A percentile compares a stretch with the other conserved stretches of the same genome.
phyloP scores from a whole-genome alignment of 1,284 basidiomycete genomes.

The Athelia sp. region DNA sequence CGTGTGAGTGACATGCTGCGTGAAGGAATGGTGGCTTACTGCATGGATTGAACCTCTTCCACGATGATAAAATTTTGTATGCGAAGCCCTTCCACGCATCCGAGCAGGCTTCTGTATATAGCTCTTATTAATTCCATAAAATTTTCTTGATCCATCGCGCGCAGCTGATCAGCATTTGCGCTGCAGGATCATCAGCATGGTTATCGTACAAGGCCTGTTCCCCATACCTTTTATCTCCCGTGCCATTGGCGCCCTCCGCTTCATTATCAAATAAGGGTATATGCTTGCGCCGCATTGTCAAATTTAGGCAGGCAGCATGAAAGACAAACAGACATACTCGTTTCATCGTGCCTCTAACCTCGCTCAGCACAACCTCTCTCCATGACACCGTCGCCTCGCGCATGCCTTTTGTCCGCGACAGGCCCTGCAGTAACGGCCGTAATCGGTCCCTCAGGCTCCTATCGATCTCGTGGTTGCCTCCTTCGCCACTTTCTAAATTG shows the following conservation, averaged over 20 bases:
- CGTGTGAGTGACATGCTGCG: conserved; percentile 8
- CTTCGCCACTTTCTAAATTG: conserved; percentile 20
- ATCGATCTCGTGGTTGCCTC: conserved; percentile 25
- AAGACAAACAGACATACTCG: conserved; percentile 35
- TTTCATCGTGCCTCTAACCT: conserved; percentile 60
- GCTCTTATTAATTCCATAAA: conserved; percentile 62
- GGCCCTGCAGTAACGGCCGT: conserved; percentile 68
- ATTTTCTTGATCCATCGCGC: conserved; percentile 61
- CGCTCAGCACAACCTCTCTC: conserved; percentile 69
- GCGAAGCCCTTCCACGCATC: conserved; percentile 69
- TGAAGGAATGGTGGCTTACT: conserved; percentile 26
- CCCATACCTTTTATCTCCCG: conserved; percentile 28
- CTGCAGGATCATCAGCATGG: conserved; percentile 15
- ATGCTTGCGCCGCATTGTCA: conserved; percentile 33
- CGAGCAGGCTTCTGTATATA: conserved; percentile 66
- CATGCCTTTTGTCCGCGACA: conserved; percentile 71
- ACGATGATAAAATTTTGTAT: conserved; percentile 59
- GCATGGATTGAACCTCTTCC: conserved; percentile 51
- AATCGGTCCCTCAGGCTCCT: conserved; percentile 53
- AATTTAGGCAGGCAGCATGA: conserved; percentile 8
- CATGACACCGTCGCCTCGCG: conserved; percentile 71
- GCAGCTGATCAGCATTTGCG: conserved; percentile 53
- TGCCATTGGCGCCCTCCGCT: conserved; percentile 39
- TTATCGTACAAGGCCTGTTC: conserved; percentile 14
- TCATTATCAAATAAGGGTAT: conserved; percentile 55